Evolutionary conservation across 169 alveolate genomes (phyloP).

Genomic region (Plasmodium gallinaceum): DNA sequence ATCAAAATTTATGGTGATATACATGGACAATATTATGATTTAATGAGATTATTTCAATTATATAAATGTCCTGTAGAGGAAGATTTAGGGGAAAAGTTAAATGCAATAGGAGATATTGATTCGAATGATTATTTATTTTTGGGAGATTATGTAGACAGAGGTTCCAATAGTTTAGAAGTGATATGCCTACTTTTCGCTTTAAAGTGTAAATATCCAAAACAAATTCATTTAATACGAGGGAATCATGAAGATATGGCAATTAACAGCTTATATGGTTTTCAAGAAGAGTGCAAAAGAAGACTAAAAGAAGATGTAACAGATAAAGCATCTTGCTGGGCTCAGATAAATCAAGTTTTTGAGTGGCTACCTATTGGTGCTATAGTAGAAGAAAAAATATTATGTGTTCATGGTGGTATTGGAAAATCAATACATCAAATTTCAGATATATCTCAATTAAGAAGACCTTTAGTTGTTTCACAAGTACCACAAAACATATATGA

Average conservation of each 20-base stretch:
- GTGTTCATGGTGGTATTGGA: slow-evolving; percentile 99
- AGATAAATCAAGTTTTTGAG: slow-evolving; percentile 97
- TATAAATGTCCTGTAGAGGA: slow-evolving; percentile 92
- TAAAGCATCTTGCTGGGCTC: slow-evolving; percentile 94
- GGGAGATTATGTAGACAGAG: slow-evolving; percentile 99
- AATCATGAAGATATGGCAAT: slow-evolving; percentile 99
- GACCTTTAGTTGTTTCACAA: slow-evolving; percentile 97
- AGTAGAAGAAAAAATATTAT: slow-evolving; percentile 97
- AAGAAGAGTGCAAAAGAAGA: slow-evolving; percentile 98
- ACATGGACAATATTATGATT: slow-evolving; percentile 98
- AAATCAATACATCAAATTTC: slow-evolving; percentile 90
- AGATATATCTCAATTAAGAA: slow-evolving; percentile 92
- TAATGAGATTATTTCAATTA: slow-evolving; percentile 95
- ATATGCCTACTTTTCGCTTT: slow-evolving; percentile 97
- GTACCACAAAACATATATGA: slow-evolving; percentile 90
- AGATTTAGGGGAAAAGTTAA: slow-evolving; percentile 86
- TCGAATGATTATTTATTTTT: slow-evolving; percentile 97
- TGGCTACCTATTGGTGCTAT: slow-evolving; percentile 99
- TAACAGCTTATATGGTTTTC: slow-evolving; percentile 98
- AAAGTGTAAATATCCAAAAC: slow-evolving; percentile 97
- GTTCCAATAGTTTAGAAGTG: slow-evolving; percentile 92
- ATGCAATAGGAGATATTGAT: slow-evolving; percentile 97
- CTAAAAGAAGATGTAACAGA: slow-evolving; percentile 97
- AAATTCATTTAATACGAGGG: slow-evolving; percentile 98
- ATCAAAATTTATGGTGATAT: slow-evolving; percentile 98